phyloP scores from a whole-genome alignment of 1,284 basidiomycete species.

The Irpex sp. region DNA sequence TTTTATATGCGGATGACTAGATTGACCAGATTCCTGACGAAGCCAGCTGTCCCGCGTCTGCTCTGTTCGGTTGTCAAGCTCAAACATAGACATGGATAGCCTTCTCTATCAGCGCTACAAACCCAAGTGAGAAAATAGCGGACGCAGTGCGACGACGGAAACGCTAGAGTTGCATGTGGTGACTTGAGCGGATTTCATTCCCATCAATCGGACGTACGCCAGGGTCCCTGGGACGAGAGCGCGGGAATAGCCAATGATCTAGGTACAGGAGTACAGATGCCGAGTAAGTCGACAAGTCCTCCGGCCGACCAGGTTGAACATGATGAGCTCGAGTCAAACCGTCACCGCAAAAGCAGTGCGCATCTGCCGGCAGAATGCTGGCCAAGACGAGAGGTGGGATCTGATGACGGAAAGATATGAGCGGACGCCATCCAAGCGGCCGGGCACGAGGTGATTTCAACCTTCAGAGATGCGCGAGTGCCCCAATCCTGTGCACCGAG shows the following conservation, averaged over 20 bases:
- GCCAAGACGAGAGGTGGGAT: slow-evolving; percentile 2
- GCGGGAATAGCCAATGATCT: slow-evolving; percentile 12
- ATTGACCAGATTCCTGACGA: not conserved
- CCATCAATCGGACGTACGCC: slow-evolving; percentile 11
- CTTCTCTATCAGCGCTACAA: slow-evolving; percentile 12
- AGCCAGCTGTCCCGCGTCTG: slow-evolving; percentile 5
- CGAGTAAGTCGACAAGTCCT: slow-evolving; percentile 6
- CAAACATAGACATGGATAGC: slow-evolving; percentile 19
- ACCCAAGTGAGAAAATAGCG: slow-evolving; percentile 6
- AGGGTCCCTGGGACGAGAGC: slow-evolving; percentile 9
- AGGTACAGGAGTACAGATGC: slow-evolving; percentile 4
- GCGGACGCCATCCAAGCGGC: not conserved
- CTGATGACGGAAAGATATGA: slow-evolving; percentile 9
- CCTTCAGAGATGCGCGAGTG: not conserved
- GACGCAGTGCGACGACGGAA: slow-evolving; percentile 8
- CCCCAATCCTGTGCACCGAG: not conserved
- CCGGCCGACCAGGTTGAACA: slow-evolving; percentile 4
- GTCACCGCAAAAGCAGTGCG: slow-evolving; percentile 12
- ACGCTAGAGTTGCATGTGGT: slow-evolving; percentile 1
- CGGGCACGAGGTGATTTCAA: slow-evolving; percentile 9
- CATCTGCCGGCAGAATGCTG: slow-evolving; percentile 8
- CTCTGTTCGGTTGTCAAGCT: slow-evolving; percentile 18
- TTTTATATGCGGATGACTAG: slow-evolving; percentile 11
- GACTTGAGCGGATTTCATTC: slow-evolving; percentile 1
- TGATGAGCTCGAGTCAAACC: slow-evolving; percentile 5